Conservation (phyloP, 1,284 basidiomycete species). For the Calocybe gambosa region DNA sequence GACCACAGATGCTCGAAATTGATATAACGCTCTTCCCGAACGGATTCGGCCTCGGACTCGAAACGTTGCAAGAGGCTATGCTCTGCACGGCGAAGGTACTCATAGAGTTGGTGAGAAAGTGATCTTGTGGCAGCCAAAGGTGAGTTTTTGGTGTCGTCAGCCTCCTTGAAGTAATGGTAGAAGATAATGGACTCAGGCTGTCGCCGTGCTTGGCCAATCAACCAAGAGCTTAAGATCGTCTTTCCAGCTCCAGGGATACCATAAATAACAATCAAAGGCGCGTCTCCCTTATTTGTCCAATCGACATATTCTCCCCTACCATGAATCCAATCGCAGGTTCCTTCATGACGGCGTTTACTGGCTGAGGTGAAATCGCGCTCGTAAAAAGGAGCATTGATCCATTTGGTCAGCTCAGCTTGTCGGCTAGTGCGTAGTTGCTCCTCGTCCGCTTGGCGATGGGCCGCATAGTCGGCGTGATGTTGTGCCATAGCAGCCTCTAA, state of each 20-base stretch:
- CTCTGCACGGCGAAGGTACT: not conserved
- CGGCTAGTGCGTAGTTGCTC: not conserved
- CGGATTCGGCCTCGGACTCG: not conserved
- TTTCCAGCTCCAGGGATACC: slow-evolving; percentile 8
- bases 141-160: slow-evolving; percentile 1
- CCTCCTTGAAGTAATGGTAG: slow-evolving; percentile 7
- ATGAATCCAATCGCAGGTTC: slow-evolving; percentile 8
- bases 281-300: not conserved
- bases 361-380: slow-evolving; percentile 1
- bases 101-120: slow-evolving; percentile 5
- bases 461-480: slow-evolving; percentile 1
- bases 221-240: slow-evolving; percentile 8
- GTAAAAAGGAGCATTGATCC: slow-evolving; percentile 5
- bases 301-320: not conserved
- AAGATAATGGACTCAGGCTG: not conserved
- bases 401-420: not conserved
- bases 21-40: not conserved
- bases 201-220: not conserved
- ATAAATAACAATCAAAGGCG: not conserved
- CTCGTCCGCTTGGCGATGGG: not conserved
- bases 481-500: slow-evolving; percentile 1
- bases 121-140: slow-evolving; percentile 3
- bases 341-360: not conserved
- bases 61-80: not conserved
- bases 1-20: slow-evolving; percentile 2